Evolutionary conservation across 352 stramenopile species (phyloP).

Genomic region (Phytophthora colocasiae): DNA sequence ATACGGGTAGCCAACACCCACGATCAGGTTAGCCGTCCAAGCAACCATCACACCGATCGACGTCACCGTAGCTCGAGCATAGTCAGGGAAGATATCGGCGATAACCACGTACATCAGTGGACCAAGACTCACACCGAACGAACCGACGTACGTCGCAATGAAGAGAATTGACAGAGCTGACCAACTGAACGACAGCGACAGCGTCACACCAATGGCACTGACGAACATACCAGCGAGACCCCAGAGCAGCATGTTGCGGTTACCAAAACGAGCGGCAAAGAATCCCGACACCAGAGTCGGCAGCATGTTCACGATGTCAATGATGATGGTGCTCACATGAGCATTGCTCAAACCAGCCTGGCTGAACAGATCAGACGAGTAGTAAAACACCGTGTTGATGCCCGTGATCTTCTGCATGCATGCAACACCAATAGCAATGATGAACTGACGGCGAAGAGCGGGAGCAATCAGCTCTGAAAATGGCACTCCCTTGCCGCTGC

Average conservation of each 20-base stretch:
- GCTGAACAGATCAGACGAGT: conserved; percentile 57
- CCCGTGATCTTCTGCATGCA: conserved; percentile 56
- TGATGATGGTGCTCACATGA: conserved; percentile 41
- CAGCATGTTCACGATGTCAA: conserved; percentile 51
- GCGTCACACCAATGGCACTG: conserved; percentile 42
- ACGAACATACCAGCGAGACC: conserved; percentile 48
- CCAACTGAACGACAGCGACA: conserved; percentile 39
- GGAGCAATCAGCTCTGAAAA: conserved; percentile 39
- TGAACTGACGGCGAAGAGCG: conserved; percentile 40
- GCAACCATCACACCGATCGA: conserved; percentile 42
- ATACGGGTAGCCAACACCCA: conserved; percentile 63
- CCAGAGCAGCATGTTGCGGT: conserved; percentile 43
- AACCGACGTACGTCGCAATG: conserved; percentile 40
- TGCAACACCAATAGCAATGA: conserved; percentile 46
- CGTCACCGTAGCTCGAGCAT: conserved; percentile 45
- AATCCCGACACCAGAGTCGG: conserved; percentile 41
- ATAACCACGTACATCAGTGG: conserved; percentile 55
- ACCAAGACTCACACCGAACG: conserved; percentile 42
- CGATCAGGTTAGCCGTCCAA: conserved; percentile 48
- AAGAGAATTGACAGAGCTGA: conserved; percentile 48
- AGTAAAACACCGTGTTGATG: conserved; percentile 66
- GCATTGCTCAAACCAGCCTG: conserved; percentile 43
- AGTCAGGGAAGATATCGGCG: conserved; percentile 51
- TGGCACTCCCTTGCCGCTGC: conserved; percentile 34
- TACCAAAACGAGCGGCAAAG: conserved; percentile 41